phyloP scores from a whole-genome alignment of 148 eudicot species.

The Chenopodium berlandieri region DNA sequence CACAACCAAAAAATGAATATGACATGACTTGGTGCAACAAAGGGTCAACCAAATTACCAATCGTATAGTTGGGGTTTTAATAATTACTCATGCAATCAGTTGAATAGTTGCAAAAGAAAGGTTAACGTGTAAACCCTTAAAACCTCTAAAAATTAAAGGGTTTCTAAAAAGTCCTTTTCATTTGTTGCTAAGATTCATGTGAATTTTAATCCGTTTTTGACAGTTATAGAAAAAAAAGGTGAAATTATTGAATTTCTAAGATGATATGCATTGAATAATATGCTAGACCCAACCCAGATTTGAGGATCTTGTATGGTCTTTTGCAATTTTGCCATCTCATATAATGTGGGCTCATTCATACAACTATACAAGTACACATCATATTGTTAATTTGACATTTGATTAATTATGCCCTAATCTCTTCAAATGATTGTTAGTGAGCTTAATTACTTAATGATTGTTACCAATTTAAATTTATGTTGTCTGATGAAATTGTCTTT shows the following conservation, averaged over 20 bases:
- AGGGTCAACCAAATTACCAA: neutral
- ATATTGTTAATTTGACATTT: neutral
- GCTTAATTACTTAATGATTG: neutral
- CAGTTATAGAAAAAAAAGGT: neutral
- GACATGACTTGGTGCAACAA: constrained; percentile 16
- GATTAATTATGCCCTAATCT: neutral
- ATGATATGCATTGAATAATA: neutral
- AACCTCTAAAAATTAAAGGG: constrained; percentile 6
- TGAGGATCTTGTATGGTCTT: neutral
- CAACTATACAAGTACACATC: neutral
- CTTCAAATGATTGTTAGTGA: neutral
- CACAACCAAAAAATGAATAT: constrained; percentile 2
- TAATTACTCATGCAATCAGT: constrained; percentile 23
- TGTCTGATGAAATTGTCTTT: too few relatives aligned
- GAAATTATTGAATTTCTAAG: constrained; percentile 12
- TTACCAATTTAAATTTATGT: neutral
- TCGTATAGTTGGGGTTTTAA: constrained; percentile 1
- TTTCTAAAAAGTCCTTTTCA: neutral
- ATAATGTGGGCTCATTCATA: neutral
- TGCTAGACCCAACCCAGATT: neutral
- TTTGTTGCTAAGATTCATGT: constrained; percentile 6
- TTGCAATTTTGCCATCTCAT: neutral
- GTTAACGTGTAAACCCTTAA: constrained; percentile 22
- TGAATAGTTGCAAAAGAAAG: constrained; percentile 5
- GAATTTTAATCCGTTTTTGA: constrained; percentile 13